Evolutionary conservation across 306 rosid genomes (phyloP), one percentile per base, ranked within the genome.

Genomic region (Sicyos edulis): DNA sequence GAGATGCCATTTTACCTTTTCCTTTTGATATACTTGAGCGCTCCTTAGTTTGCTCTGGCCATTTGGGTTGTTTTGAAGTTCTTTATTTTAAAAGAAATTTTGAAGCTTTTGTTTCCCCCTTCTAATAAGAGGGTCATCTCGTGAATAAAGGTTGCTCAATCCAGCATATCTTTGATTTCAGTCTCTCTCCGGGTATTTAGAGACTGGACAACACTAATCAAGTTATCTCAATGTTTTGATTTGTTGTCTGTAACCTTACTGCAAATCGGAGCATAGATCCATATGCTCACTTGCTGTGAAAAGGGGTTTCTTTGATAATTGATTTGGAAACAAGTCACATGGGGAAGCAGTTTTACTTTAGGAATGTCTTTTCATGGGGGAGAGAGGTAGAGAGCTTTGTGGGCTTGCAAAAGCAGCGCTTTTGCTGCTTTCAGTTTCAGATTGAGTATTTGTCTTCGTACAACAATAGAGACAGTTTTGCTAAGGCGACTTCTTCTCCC

Each of bases 1-100:
- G 76, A 80, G 86, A 85, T 83, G 77, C 86, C 78, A 86, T 84
- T 84, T 83, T 70, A 65, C 55, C 55, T 45, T 67, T 67, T 67
- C 52, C 40, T 67, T 66, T 67, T 67, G 37, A 32, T 32, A 20
- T 13, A 67, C 55, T 45, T 67, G 40, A 20, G n/a, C 40, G 21
- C 45, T 21, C 57, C 80, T 74, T 78, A 75, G 71, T 70, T 77
- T 49, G 45, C 21, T 29, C 21, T 14, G 66, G 10, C 58, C 58
- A 68, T 21, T 68, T 40, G 44, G 44, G 13, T 45, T 7, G 40
- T 67, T 67, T 44, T 67, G 52, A 67, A 67, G 37, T 7, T 32
- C 5, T 32, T 32, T 32, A n/a, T 32, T 2, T 2, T 2, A 1
- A 32, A 32, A 32, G 37, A 20, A 1, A 16, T 68, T 68, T 47